Base-by-base conservation (phyloP, 2,329 filamentous ascomycete species). In the Onygenales sp. region DNA sequence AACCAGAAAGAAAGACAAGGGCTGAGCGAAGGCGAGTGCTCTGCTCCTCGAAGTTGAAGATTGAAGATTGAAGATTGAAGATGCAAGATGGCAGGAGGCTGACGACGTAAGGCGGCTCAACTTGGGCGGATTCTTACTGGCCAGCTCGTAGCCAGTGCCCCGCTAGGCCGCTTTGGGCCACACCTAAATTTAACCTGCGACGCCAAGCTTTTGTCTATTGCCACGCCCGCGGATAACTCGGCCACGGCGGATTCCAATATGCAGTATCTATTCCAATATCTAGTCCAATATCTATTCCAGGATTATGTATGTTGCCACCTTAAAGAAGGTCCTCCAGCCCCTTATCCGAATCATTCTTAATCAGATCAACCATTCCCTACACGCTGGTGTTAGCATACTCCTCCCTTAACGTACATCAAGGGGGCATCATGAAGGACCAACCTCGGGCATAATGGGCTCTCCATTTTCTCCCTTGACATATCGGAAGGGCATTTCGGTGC, bases 401-500 rank as follows among this genome's bases (percentile, higher is more conserved):
- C 13, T 8, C 48, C 10, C 17, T 9, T 10, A 42, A 13, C 7
- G 4, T 27, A 27, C 21, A 27, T 27, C 21, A 27, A 27, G 21
- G 21, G 48, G 14, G n/a, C 11, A 14, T 14, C 46, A 53, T 42
- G 56, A 50, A 56, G 27, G 49, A 52, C 40, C 39, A 46, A 95
- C 91, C 74, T 87, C 79, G 21, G 93, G 93, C 90, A 98, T 95
- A 54, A 96, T 84, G 1, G 91, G 88, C 60, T 88, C 77, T 44
- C 87, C 89, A 53, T 87, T 76, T 9, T 81, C 74, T 50, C 80
- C 84, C 65, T 81, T 85, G 49, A 98, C 91, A 67, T 98, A 98
- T 61, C 93, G 88, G 71, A 98, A 98, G 0, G 93, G 93, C 93
- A 98, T 97, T 70, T 95, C 80, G 0, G 91, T 95, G 68, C 87